These are phyloP conservation scores for Boletellus sp. DNA, from an alignment of 768 basidiomycete genomes.

Conservation along the genomic window DNA sequence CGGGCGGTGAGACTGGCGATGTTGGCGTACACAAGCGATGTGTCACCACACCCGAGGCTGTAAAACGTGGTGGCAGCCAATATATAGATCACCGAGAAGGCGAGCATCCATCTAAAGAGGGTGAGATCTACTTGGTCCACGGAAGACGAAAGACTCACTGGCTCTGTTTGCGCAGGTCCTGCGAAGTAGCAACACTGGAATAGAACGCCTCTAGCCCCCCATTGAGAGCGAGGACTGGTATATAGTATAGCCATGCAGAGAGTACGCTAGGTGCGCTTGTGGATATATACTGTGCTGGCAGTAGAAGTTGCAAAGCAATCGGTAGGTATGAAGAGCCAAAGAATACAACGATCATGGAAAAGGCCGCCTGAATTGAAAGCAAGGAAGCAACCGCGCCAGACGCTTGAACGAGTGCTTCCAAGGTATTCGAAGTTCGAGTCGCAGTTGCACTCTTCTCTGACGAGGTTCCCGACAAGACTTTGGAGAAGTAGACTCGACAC, in stretches of 20 bases:
- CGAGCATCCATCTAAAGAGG: conserved; percentile 64
- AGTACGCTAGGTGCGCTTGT: conserved; percentile 83
- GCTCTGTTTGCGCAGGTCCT: conserved; percentile 68
- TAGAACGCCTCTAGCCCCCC: conserved; percentile 91
- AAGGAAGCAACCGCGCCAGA: conserved; percentile 53
- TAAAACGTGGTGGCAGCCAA: conserved; percentile 46
- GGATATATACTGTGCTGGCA: conserved; percentile 63
- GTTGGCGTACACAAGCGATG: conserved; percentile 74
- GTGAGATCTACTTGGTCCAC: conserved; percentile 1
- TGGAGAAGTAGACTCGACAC: conserved; percentile 85
- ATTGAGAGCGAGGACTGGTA: conserved; percentile 87
- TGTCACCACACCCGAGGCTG: conserved; percentile 53
- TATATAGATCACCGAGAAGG: conserved; percentile 69
- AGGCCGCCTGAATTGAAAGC: conserved; percentile 59
- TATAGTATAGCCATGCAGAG: conserved; percentile 77
- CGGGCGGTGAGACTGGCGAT: conserved; percentile 61
- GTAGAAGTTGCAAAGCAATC: conserved; percentile 60
- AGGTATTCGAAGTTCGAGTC: neutral
- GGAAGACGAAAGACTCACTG: conserved; percentile 35
- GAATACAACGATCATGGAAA: conserved; percentile 65
- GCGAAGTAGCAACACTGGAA: conserved; percentile 66
- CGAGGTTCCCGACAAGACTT: conserved; percentile 38
- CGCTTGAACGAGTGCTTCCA: conserved; percentile 36
- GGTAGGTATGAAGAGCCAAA: conserved; percentile 78
- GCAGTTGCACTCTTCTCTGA: conserved; percentile 3